Percentiles rank a stretch among this genome's conserved stretches.
Evolutionary conservation across 805 yeast genomes (phyloP).

Genomic region (Teunomyces stri): DNA sequence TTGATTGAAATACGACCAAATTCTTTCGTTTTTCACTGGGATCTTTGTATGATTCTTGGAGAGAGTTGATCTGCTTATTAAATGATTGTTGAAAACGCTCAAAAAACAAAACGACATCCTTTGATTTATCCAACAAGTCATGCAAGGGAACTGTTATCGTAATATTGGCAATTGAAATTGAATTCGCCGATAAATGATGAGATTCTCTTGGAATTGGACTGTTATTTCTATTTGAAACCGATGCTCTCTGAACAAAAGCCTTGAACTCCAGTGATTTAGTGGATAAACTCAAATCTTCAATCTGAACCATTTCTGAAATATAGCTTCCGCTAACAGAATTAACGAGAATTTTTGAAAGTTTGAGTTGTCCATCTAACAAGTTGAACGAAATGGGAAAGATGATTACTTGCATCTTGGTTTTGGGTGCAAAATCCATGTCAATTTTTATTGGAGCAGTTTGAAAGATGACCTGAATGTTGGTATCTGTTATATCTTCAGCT

Average conservation of each 20-base stretch:
- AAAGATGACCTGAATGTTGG: slow-evolving; percentile 24
- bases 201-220: slow-evolving; percentile 18
- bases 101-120: not conserved
- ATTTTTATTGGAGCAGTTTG: slow-evolving; percentile 41
- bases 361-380: slow-evolving; percentile 29
- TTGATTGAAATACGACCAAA: not conserved
- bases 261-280: slow-evolving; percentile 26
- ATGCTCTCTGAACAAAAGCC: slow-evolving; percentile 14
- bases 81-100: not conserved
- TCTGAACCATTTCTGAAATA: slow-evolving; percentile 14
- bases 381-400: slow-evolving; percentile 47
- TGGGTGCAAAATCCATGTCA: slow-evolving; percentile 17
- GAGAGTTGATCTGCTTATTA: slow-evolving; percentile 10
- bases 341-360: slow-evolving; percentile 31
- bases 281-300: slow-evolving; percentile 24
- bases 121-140: slow-evolving; percentile 6
- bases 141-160: slow-evolving; percentile 9
- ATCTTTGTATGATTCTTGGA: slow-evolving; percentile 11
- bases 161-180: slow-evolving; percentile 15
- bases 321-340: slow-evolving; percentile 10
- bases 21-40: not conserved
- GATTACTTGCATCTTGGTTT: slow-evolving; percentile 18
- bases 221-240: slow-evolving; percentile 8
- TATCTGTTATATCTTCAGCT: not conserved
- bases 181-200: slow-evolving; percentile 14